A percentile compares a stretch with the other conserved stretches of the same genome.
Conservation (phyloP, 257 asterid genomes). For the Penstemon barbatus region DNA sequence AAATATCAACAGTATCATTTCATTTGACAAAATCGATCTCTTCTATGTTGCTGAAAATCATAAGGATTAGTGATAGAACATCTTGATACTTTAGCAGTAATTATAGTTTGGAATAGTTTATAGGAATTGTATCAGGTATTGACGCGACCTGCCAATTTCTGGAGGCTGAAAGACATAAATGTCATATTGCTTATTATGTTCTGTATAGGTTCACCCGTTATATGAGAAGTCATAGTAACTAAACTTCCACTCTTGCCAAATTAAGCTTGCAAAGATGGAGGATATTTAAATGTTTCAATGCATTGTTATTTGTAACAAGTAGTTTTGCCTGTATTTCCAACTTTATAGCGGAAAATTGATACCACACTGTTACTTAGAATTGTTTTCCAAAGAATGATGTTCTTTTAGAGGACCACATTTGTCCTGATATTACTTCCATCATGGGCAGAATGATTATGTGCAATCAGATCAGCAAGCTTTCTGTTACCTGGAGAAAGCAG, state of each 20-base stretch:
- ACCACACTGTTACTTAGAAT: not conserved
- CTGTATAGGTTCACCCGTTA: not conserved
- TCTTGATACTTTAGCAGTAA: not conserved
- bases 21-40: conserved; percentile 7
- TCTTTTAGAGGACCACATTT: not conserved
- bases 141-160: too few relatives aligned
- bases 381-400: conserved; percentile 7
- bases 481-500: conserved; percentile 83
- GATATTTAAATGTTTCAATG: conserved; percentile 2
- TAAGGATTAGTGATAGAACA: not conserved
- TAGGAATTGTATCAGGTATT: not conserved
- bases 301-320: conserved; percentile 3
- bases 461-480: conserved; percentile 91
- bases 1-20: conserved; percentile 5
- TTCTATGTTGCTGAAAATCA: conserved; percentile 1
- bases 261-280: not conserved
- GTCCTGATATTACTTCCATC: conserved; percentile 1
- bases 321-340: not conserved
- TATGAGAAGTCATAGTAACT: too few relatives aligned
- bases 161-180: not conserved
- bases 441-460: conserved; percentile 67
- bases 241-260: not conserved
- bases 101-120: not conserved
- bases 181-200: not conserved
- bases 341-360: not conserved